Base-by-base conservation (phyloP, 1,284 basidiomycete genomes). In the Apiotrichum sp. region DNA sequence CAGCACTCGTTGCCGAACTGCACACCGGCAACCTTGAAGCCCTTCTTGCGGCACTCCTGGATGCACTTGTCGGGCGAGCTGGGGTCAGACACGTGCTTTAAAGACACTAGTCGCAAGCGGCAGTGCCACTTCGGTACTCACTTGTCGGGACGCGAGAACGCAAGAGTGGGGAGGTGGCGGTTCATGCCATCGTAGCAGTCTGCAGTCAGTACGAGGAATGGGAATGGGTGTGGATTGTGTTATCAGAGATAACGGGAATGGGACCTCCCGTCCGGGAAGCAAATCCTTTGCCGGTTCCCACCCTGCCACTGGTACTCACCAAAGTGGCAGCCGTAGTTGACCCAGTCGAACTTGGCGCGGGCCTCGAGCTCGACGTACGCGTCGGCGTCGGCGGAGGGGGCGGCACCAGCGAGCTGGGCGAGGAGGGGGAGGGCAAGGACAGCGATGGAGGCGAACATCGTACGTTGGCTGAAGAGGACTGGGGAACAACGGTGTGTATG, bases 161-260 rank as follows among this genome's bases (percentile, higher is more conserved):
- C 62, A 4, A 57, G 22, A 47, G 47, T 35, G 22, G 64, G 64
- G 40, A 65, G 60, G 55, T 59, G 47, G 39, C 64, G 55, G 50
- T 65, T 47, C 64, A 65, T 65, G 36, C 64, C 64, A 34, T 65
- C 52, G 53, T 62, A 62, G 56, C 64, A 65, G 58, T 65, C 62
- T 50, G 22, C 34, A 40, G 39, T 43, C 16, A 48, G 45, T 16
- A 4, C 6, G 35, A 9, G 35, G 33, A 14, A 8, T 29, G 6
- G 13, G 16, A 34, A 29, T 4, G 5, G 34, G 34, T 31, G 14
- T 8, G n/a, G 16, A 16, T 32, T 14, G 35, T 1, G 35, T 44
- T 31, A 38, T 38, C 36, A 8, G 36, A 33, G 36, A 34, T 34
- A 4, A 14, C 34, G n/a, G 53, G 13, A 31, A 31, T n/a, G 52